Conservation (phyloP, 2,329 filamentous ascomycete genomes). For the Whalleya microplaca region DNA sequence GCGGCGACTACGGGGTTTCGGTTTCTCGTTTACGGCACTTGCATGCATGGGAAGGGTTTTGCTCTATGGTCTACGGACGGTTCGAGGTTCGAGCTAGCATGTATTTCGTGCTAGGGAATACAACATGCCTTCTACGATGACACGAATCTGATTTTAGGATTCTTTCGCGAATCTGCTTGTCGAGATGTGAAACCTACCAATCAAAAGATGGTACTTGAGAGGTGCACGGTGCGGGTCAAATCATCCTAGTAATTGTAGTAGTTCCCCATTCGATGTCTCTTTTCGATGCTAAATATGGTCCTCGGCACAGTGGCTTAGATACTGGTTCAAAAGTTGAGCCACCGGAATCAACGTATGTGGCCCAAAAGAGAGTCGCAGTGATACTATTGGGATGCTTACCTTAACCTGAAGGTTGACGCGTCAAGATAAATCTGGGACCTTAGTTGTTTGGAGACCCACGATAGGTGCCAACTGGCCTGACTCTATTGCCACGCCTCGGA, state of each 20-base stretch:
- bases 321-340: not conserved
- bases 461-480: not conserved
- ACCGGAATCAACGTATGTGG: not conserved
- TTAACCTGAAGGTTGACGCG: not conserved
- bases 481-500: not conserved
- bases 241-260: not conserved
- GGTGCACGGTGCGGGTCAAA: not conserved
- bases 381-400: not conserved
- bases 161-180: slow-evolving; percentile 12
- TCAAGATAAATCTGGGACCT: not conserved
- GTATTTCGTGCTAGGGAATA: slow-evolving; percentile 40
- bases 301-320: not conserved
- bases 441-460: not conserved
- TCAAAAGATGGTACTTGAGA: not conserved
- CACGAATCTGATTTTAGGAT: slow-evolving; percentile 20
- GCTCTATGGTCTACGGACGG: slow-evolving; percentile 40
- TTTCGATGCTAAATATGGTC: not conserved
- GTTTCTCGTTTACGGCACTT: slow-evolving; percentile 41
- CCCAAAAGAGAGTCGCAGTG: not conserved
- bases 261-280: not conserved
- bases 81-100: slow-evolving; percentile 41
- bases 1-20: slow-evolving; percentile 37
- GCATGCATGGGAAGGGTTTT: slow-evolving; percentile 42
- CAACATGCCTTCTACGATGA: slow-evolving; percentile 40
- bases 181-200: slow-evolving; percentile 1